Conservation (phyloP, 2,329 filamentous ascomycete species). For the Sporothrix pseudoabietina region DNA sequence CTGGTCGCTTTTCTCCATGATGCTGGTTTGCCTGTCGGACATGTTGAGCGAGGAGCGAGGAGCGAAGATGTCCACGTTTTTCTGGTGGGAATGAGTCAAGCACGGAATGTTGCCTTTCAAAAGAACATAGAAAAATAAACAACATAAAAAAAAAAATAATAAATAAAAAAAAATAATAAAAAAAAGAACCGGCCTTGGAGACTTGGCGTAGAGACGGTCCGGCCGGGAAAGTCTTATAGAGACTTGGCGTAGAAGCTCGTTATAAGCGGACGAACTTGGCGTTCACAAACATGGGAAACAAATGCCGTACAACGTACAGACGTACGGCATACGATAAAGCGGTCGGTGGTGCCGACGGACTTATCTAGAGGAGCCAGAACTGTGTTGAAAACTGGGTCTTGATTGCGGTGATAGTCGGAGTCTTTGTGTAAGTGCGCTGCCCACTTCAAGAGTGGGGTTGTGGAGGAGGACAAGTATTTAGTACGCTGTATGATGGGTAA, state of each 20-base stretch:
- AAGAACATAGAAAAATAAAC: neutral
- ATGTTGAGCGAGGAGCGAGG: neutral
- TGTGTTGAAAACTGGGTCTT: neutral
- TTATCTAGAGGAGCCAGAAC: neutral
- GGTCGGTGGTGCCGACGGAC: neutral
- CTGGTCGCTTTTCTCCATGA: neutral
- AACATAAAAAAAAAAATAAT: neutral
- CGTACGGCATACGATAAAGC: neutral
- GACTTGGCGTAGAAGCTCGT: neutral
- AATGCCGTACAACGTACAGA: neutral
- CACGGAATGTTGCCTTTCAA: neutral
- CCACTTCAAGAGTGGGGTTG: neutral
- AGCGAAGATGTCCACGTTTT: neutral
- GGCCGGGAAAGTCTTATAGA: neutral
- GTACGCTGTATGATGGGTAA: neutral
- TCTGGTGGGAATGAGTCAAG: neutral
- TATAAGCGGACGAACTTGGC: neutral
- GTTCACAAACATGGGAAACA: neutral
- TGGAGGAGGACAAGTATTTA: neutral
- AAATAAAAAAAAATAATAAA: neutral
- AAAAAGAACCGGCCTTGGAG: neutral
- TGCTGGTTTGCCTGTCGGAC: neutral
- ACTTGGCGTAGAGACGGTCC: neutral
- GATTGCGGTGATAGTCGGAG: neutral
- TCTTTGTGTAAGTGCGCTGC: neutral